Conservation (phyloP, 1,284 basidiomycete genomes). For the Moesziomyces parantarcticus region DNA sequence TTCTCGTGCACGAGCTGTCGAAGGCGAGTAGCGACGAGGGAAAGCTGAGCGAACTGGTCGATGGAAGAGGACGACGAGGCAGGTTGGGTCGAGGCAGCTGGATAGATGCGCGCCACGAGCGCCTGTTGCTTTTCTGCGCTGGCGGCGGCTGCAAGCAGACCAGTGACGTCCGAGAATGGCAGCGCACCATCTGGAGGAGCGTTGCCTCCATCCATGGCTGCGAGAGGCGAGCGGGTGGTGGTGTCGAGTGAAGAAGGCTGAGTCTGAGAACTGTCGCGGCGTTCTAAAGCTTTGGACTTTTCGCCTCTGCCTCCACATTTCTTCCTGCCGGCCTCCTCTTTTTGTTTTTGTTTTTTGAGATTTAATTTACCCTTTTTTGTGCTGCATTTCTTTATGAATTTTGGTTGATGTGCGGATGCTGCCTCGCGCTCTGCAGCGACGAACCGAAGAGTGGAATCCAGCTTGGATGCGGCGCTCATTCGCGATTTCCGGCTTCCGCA, state of each 20-base stretch:
- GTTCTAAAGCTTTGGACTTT: conserved; percentile 12
- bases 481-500: conserved; percentile 21
- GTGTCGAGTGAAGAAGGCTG: background rate
- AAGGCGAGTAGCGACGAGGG: conserved; percentile 19
- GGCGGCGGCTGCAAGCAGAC: conserved; percentile 30
- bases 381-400: background rate
- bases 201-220: background rate
- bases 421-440: too few relatives aligned
- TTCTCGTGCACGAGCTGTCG: background rate
- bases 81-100: conserved; percentile 7
- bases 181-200: conserved; percentile 32
- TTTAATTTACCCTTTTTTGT: conserved; percentile 5
- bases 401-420: background rate
- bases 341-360: conserved; percentile 7
- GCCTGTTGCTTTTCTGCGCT: conserved; percentile 43
- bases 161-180: conserved; percentile 40
- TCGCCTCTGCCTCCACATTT: conserved; percentile 23
- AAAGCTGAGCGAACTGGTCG: conserved; percentile 24
- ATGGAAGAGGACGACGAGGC: conserved; percentile 12
- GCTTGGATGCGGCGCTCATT: too few relatives aligned
- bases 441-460: too few relatives aligned
- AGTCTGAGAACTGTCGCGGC: background rate
- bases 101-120: conserved; percentile 32
- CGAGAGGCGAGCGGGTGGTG: background rate
- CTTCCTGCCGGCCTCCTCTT: conserved; percentile 4